Base-by-base conservation (phyloP, 306 rosid species). In the Comarum palustre region DNA sequence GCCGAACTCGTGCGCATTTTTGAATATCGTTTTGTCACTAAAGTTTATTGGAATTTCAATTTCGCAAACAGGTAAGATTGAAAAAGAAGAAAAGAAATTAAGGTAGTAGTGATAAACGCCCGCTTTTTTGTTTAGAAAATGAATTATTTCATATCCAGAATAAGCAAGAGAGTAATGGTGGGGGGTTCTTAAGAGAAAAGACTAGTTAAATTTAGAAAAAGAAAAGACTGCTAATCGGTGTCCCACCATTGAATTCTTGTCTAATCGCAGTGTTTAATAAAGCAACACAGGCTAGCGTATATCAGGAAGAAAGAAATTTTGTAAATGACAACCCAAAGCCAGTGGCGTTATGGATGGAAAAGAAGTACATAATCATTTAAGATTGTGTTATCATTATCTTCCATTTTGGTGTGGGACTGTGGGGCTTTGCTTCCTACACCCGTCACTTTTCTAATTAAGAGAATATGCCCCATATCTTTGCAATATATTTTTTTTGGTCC, bases 211-310 rank as follows among this genome's bases (percentile, higher is more conserved):
- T 66, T 72, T 78, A 54, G 27, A 36, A 70, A 69, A 34, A 62
- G 73, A 87, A 83, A 79, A 67, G 87, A 79, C 84, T 80, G 75
- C 73, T 79, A 67, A 48, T 75, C 70, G 48, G 69, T 79, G 84
- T 79, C 82, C 96, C 93, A 86, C 85, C 79, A 84, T 85, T 86
- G 88, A 85, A 92, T 87, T 83, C 78, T 92, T 89, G 96, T 89
- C 93, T 74, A 80, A 75, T 47, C 72, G 36, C 77, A 77, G 85
- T 73, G 55, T 77, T 78, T 59, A 25, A 39, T 39, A 79, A 72
- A 72, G 83, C 73, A 58, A 34, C 41, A 27, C 47, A 25, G 69
- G 48, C 39, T 45, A 24, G 78, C 42, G 43, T 19, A 50, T 66
- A 68, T 24, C 59, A 19, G 43, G 67, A 61, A 61, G 67, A 61